Base-by-base conservation (phyloP, 768 basidiomycete genomes). In the Boletus sensibilis region DNA sequence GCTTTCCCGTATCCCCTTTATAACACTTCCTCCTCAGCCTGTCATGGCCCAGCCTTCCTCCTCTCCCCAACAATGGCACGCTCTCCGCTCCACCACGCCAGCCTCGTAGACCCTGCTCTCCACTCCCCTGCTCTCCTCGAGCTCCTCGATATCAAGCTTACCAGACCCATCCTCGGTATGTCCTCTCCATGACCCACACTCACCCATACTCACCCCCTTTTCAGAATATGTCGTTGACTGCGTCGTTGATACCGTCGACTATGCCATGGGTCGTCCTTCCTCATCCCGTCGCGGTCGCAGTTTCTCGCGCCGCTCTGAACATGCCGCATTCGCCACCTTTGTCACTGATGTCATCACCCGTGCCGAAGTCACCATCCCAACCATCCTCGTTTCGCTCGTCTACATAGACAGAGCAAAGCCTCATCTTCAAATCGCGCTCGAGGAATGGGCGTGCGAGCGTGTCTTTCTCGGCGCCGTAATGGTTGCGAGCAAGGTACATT, bases 401-500 rank as follows among this genome's bases (percentile, higher is more conserved):
- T 92, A 92, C 72, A 86, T 92, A 68, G 76, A 85, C 73, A 75
- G 90, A 53, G 87, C 90, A 3, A 85, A 85, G 63, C 87, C 87
- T 4, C 87, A 90, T 70, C 79, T 92, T 41, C 86, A 88, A 67
- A 91, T 91, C 61, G 87, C 87, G 10, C 76, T 89, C 57, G 88
- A 90, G 67, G 85, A 90, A 65, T 91, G 89, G 89, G 93, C 92
- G 14, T 79, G 90, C 47, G 92, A 94, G 73, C 85, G 93, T 40
- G 92, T 95, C 31, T 94, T 95, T 74, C 82, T 95, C 41, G 93
- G 93, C 49, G 86, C 92, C n/a, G 73, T 94, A 60, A 94, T 95
- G 72, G 78, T 83, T 45, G 92, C 93, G 8, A 87, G 87, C 74
- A 95, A 94, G 79, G 87, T 89, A 68, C 64, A 64, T 20, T 52